These are phyloP conservation scores for Paramecium primaurelia DNA, from an alignment of 73 alveolate species.

Conservation along the genomic window DNA sequence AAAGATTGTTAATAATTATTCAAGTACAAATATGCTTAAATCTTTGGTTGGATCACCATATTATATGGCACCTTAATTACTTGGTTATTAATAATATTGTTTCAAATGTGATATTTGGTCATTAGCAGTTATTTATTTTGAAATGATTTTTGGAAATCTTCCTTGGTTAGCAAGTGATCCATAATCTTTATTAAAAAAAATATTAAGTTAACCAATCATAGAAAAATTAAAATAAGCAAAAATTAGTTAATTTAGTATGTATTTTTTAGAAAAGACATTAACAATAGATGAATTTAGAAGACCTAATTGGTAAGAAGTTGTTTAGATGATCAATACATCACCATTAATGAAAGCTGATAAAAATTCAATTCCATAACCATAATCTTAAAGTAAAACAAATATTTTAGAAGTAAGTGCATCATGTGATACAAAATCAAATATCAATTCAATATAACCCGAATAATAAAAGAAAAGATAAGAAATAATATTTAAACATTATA, in stretches of 20 bases:
- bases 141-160: slow-evolving; percentile 44
- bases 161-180: slow-evolving; percentile 62
- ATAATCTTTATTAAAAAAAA: neutral
- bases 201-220: neutral
- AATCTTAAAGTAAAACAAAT: neutral
- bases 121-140: slow-evolving; percentile 49
- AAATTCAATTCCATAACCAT: neutral
- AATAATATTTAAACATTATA: neutral
- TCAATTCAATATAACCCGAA: neutral
- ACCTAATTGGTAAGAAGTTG: slow-evolving; percentile 41
- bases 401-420: neutral
- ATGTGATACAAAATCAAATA: slow-evolving; percentile 21
- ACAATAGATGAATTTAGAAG: slow-evolving; percentile 40
- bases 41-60: slow-evolving; percentile 50
- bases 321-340: neutral
- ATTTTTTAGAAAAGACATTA: neutral
- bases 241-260: slow-evolving; percentile 3
- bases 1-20: slow-evolving; percentile 33
- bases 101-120: slow-evolving; percentile 64
- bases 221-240: neutral
- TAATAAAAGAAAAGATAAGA: neutral
- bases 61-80: slow-evolving; percentile 54
- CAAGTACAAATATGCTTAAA: slow-evolving; percentile 38
- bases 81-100: slow-evolving; percentile 37
- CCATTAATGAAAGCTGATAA: slow-evolving; percentile 3